Base-by-base conservation (phyloP, 768 basidiomycete species). In the Tubosaeta brunneosetosa region DNA sequence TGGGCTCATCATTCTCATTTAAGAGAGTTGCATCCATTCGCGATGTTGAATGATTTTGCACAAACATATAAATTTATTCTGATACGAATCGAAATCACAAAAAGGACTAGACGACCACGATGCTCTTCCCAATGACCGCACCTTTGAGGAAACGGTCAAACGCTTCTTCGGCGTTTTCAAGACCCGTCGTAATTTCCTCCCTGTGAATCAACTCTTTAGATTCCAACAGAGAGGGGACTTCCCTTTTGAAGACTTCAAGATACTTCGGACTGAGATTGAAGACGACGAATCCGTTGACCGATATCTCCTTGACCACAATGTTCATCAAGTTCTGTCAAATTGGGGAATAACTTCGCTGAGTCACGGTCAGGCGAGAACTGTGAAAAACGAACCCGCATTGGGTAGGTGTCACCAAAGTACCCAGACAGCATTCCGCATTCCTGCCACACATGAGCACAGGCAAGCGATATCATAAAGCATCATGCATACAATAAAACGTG, bases 231-330 rank as follows among this genome's bases (percentile, higher is more conserved):
- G 61, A 58, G 1, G 77, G 74, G 3, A 82, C 48, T 5, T 63
- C 68, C 10, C 62, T 61, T 47, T 73, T 73, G 65, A 83, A 83
- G 6, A 68, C 73, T 7, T 67, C 66, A 3, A 49, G 42, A 61
- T 76, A 74, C 56, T 77, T 76, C 7, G 61, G 56, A 3, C 59
- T 42, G 16, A 63, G 56, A 25, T 34, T 17, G 6, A 9, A 0
- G 12, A 75, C 66, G 44, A 78, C 65, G 62, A 83, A 79, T 0
- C 80, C 80, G n/a, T 66, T 55, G 11, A 81, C 61, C 12, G 66
- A 73, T 33, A 79, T 66, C 19, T 73, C 71, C 57, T 76, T 76
- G 4, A 56, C 47, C 40, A 80, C 63, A 6, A 57, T 12, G 11
- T 44, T 50, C 10, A 47, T 10, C 49, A 51, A 26, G 33, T 48